Conservation (phyloP, 2,329 filamentous ascomycete species). For the Colletotrichum australisinense region DNA sequence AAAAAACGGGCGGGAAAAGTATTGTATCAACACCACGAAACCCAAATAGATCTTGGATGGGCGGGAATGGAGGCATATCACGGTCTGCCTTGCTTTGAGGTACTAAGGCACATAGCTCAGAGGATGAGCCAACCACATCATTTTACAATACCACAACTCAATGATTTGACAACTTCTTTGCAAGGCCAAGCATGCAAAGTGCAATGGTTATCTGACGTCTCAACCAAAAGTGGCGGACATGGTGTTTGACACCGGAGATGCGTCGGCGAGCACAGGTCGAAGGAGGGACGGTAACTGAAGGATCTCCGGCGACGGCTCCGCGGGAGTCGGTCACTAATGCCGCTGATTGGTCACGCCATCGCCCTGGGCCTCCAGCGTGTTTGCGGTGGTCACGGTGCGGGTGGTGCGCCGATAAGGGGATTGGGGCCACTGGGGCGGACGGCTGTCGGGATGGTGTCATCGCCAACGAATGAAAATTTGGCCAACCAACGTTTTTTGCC, state of each 20-base stretch:
- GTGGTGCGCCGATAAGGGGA: slow-evolving; percentile 17
- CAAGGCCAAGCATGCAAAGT: background rate
- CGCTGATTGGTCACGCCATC: slow-evolving; percentile 34
- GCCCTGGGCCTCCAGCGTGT: background rate
- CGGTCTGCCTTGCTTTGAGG: background rate
- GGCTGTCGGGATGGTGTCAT: slow-evolving; percentile 38
- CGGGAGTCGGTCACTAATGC: slow-evolving; percentile 29
- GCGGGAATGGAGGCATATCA: slow-evolving; percentile 8
- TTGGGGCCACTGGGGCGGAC: background rate
- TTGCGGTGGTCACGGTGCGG: too few species aligned
- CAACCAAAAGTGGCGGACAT: background rate
- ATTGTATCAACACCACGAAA: slow-evolving; percentile 24
- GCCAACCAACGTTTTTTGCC: slow-evolving; percentile 22
- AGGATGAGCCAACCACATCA: background rate
- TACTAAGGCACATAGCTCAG: background rate
- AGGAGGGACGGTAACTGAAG: background rate
- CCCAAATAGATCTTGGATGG: background rate
- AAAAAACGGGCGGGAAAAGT: slow-evolving; percentile 19
- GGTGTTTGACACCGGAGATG: slow-evolving; percentile 20
- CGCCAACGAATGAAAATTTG: slow-evolving; percentile 34
- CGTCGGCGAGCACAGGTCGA: background rate
- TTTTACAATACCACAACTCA: slow-evolving; percentile 25
- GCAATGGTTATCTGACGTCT: background rate
- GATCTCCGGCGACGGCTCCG: slow-evolving; percentile 36
- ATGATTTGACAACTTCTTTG: background rate